Conservation (phyloP, 129 eudicot species). For the Logfia minima region DNA sequence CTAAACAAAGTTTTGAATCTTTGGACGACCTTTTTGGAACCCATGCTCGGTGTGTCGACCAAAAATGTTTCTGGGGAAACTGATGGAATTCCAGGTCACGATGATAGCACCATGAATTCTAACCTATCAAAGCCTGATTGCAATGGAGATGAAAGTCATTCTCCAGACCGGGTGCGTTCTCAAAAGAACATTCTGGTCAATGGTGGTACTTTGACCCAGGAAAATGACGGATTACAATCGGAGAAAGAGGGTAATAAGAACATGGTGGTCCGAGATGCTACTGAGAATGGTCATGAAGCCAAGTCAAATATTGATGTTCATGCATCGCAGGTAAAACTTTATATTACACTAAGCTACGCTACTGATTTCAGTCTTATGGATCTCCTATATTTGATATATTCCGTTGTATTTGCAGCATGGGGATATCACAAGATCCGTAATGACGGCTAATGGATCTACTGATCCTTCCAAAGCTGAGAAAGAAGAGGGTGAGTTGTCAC, state of each 20-base stretch:
- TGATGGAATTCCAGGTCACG: slow-evolving; percentile 42
- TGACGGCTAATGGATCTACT: slow-evolving; percentile 41
- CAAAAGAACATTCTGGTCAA: slow-evolving; percentile 39
- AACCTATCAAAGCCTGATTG: slow-evolving; percentile 43
- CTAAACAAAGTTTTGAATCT: slow-evolving; percentile 70
- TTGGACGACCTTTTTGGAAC: slow-evolving; percentile 86
- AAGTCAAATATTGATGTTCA: slow-evolving; percentile 45
- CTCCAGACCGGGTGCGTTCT: slow-evolving; percentile 38
- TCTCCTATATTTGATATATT: not conserved
- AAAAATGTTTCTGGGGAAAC: slow-evolving; percentile 41
- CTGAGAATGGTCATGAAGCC: slow-evolving; percentile 51
- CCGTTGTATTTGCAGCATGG: slow-evolving; percentile 41
- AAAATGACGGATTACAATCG: slow-evolving; percentile 29
- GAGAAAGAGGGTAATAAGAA: slow-evolving; percentile 35
- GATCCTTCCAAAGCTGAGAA: slow-evolving; percentile 71
- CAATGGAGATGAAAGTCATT: slow-evolving; percentile 52
- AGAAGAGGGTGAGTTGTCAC: slow-evolving; percentile 98
- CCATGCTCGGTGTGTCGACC: slow-evolving; percentile 54
- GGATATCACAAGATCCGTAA: slow-evolving; percentile 40
- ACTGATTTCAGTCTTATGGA: not conserved
- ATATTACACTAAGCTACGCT: not conserved
- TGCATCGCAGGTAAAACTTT: slow-evolving; percentile 50
- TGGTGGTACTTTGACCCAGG: slow-evolving; percentile 45
- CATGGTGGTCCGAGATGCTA: slow-evolving; percentile 21
- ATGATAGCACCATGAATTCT: slow-evolving; percentile 34